phyloP scores from a whole-genome alignment of 139 green algal genomes.

The Tetradesmus lagerheimii region DNA sequence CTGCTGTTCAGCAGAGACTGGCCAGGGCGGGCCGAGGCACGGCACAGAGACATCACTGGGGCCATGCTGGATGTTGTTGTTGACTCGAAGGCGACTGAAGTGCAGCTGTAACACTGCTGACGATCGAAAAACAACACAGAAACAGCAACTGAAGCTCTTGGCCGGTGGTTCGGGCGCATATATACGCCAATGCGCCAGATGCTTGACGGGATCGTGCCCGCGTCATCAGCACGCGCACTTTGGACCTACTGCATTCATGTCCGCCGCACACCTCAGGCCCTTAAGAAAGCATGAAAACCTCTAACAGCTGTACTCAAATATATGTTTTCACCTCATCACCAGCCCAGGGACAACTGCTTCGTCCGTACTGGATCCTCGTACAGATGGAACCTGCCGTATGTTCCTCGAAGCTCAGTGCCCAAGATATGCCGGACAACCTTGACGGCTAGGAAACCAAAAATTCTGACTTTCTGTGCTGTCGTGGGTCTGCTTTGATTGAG shows the following conservation, averaged over 20 bases:
- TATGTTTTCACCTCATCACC: too few relatives aligned
- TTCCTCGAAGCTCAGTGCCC: neutral
- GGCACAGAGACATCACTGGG: neutral
- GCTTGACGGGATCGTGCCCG: neutral
- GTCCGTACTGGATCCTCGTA: neutral
- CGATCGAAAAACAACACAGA: neutral
- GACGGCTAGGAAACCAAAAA: too few relatives aligned
- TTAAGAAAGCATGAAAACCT: too few relatives aligned
- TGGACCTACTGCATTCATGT: neutral
- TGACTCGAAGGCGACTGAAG: neutral
- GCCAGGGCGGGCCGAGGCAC: neutral
- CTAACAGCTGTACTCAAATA: too few relatives aligned
- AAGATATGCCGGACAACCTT: too few relatives aligned
- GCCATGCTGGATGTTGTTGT: neutral
- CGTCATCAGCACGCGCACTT: neutral
- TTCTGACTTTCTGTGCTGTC: too few relatives aligned
- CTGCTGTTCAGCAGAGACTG: conserved; percentile 8
- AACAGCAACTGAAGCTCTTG: neutral
- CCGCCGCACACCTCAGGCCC: too few relatives aligned
- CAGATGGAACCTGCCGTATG: neutral
- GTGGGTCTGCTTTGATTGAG: too few relatives aligned
- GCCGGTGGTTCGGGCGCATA: neutral
- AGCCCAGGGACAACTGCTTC: neutral
- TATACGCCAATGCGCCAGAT: neutral
- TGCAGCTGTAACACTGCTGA: neutral